These are phyloP conservation scores for Penicillium aurantiogriseum DNA, from an alignment of 2,329 filamentous ascomycete species.

Conservation along the genomic window DNA sequence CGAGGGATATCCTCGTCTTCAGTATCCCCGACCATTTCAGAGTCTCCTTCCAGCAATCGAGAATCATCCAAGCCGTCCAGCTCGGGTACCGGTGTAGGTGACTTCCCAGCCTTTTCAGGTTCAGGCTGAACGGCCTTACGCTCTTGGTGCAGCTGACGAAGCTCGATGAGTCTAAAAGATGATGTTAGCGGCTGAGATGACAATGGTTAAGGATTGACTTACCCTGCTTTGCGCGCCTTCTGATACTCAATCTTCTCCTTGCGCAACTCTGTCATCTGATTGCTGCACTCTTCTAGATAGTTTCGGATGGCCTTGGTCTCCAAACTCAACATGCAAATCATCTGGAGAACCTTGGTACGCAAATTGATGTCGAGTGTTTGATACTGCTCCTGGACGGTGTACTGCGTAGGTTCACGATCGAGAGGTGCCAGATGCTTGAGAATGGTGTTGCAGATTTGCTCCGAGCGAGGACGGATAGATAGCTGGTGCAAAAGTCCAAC, in stretches of 20 bases:
- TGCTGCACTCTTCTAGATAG: constrained; percentile 88
- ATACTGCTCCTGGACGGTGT: constrained; percentile 73
- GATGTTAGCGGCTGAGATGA: constrained; percentile 12
- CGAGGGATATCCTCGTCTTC: constrained; percentile 66
- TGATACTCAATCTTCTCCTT: constrained; percentile 96
- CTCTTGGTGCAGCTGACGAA: constrained; percentile 49
- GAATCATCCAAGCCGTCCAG: constrained; percentile 39
- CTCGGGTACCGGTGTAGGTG: constrained; percentile 45
- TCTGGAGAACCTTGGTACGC: constrained; percentile 75
- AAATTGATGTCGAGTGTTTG: constrained; percentile 75
- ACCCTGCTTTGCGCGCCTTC: constrained; percentile 66
- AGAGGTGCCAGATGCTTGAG: constrained; percentile 78
- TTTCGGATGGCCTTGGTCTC: constrained; percentile 82
- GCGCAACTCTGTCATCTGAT: constrained; percentile 89
- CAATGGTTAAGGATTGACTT: constrained; percentile 34
- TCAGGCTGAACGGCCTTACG: constrained; percentile 49
- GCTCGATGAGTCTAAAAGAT: constrained; percentile 41
- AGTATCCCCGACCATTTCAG: constrained; percentile 62
- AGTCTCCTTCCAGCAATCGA: constrained; percentile 58
- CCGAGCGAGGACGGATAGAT: constrained; percentile 69
- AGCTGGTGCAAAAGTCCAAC: constrained; percentile 83
- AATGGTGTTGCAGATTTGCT: constrained; percentile 73
- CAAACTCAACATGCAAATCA: constrained; percentile 80
- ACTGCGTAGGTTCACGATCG: constrained; percentile 69
- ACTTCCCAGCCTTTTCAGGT: constrained; percentile 37